Percentiles rank a stretch among this genome's conserved stretches.
Conservation (phyloP, 768 basidiomycete species). For the Pisolithus microcarpus region DNA sequence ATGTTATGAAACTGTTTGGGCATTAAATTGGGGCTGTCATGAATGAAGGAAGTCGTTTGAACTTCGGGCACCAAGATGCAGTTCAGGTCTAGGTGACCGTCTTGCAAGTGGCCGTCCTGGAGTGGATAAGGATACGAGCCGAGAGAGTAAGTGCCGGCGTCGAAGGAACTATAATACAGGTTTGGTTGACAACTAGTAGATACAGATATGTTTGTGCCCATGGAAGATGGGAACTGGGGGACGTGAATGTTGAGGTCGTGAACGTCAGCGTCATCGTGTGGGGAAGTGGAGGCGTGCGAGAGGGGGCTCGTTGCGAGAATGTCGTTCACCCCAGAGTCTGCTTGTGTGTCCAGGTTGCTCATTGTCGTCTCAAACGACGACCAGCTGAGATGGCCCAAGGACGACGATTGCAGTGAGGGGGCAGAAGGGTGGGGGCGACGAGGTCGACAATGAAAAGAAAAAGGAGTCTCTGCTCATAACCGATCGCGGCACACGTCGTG, state of each 20-base stretch:
- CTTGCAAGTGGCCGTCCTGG: constrained; percentile 20
- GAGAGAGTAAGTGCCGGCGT: constrained; percentile 14
- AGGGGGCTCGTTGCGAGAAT: constrained; percentile 10
- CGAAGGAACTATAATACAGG: constrained; percentile 29
- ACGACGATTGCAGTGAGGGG: too few species aligned
- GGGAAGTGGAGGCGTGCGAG: constrained; percentile 14
- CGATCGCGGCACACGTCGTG: constrained; percentile 5
- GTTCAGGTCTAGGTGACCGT: constrained; percentile 20
- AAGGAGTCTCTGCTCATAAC: constrained; percentile 12
- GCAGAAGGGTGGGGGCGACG: too few species aligned
- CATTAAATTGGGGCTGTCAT: constrained; percentile 19
- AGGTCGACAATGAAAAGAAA: constrained; percentile 5
- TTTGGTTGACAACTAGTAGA: constrained; percentile 22
- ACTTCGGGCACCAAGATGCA: constrained; percentile 15
- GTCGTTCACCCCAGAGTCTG: constrained; percentile 14
- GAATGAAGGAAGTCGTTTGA: constrained; percentile 16
- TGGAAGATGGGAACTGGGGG: constrained; percentile 13
- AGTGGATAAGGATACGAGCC: constrained; percentile 19
- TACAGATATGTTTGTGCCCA: constrained; percentile 21
- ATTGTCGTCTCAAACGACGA: constrained; percentile 5
- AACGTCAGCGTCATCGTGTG: constrained; percentile 21
- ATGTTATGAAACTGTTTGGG: constrained; percentile 22
- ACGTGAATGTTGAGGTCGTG: constrained; percentile 29
- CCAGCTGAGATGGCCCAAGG: neutral
- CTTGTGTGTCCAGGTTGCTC: constrained; percentile 1